Evolutionary conservation across 1,284 basidiomycete genomes (phyloP).

Genomic region (Moesziomyces globuligerus): DNA sequence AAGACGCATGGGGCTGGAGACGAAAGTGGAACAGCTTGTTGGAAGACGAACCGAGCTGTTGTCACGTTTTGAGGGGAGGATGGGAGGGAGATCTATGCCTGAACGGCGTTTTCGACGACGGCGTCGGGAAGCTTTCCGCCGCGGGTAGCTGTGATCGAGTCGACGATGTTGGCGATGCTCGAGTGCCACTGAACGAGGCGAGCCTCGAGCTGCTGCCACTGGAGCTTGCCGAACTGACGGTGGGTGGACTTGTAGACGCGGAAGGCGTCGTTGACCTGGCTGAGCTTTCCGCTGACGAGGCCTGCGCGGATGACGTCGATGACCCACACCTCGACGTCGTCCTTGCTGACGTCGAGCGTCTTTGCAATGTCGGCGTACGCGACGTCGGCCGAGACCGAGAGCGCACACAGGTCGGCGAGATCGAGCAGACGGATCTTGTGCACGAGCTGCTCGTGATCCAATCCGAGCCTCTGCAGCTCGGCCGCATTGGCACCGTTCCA

Average conservation of each 20-base stretch:
- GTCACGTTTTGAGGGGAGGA: not conserved
- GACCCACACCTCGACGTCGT: slow-evolving; percentile 66
- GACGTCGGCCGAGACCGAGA: slow-evolving; percentile 58
- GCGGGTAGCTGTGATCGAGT: slow-evolving; percentile 45
- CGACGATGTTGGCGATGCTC: slow-evolving; percentile 54
- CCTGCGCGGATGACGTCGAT: slow-evolving; percentile 67
- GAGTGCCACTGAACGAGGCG: slow-evolving; percentile 61
- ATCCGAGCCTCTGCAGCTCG: slow-evolving; percentile 41
- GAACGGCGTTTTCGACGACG: slow-evolving; percentile 1
- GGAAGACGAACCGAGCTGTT: no score
- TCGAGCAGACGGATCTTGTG: slow-evolving; percentile 65
- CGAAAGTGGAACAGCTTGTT: not conserved
- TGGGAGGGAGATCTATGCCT: slow-evolving; percentile 9
- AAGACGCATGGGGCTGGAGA: no score
- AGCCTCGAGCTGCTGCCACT: slow-evolving; percentile 61
- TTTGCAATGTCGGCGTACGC: slow-evolving; percentile 55
- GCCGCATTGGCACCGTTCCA: slow-evolving; percentile 33
- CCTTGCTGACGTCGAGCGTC: slow-evolving; percentile 39
- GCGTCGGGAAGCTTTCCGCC: slow-evolving; percentile 27
- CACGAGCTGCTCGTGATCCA: slow-evolving; percentile 40
- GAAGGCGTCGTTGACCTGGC: slow-evolving; percentile 61
- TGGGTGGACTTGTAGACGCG: slow-evolving; percentile 63
- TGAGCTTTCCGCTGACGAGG: slow-evolving; percentile 62
- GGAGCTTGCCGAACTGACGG: slow-evolving; percentile 58
- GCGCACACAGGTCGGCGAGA: slow-evolving; percentile 60